Conservation (phyloP, 2,329 filamentous ascomycete species). For the Microsporum audouinii region DNA sequence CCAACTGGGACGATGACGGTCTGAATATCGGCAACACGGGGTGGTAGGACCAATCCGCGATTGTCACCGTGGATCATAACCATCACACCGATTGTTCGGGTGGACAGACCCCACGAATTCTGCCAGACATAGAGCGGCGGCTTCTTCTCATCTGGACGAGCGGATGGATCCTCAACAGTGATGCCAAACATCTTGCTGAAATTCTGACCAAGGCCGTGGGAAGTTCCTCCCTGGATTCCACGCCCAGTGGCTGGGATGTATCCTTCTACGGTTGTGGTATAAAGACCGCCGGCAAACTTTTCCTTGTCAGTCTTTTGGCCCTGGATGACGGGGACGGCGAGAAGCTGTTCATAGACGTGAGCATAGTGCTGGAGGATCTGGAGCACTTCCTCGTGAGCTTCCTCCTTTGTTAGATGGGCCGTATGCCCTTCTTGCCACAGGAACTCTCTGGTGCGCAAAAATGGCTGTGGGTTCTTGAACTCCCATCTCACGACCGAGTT, state of each 20-base stretch:
- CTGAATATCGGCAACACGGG: slow-evolving; percentile 77
- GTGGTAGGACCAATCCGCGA: slow-evolving; percentile 86
- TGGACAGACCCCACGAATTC: slow-evolving; percentile 97
- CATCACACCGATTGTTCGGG: slow-evolving; percentile 96
- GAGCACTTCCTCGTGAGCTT: slow-evolving; percentile 73
- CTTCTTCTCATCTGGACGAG: slow-evolving; percentile 60
- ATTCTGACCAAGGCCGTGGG: slow-evolving; percentile 90
- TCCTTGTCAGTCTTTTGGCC: slow-evolving; percentile 95
- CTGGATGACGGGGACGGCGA: slow-evolving; percentile 89
- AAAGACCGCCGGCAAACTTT: slow-evolving; percentile 93
- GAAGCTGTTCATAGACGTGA: slow-evolving; percentile 79
- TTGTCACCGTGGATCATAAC: slow-evolving; percentile 96
- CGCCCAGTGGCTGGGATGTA: slow-evolving; percentile 93
- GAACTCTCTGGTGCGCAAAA: slow-evolving; percentile 88
- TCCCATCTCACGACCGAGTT: slow-evolving; percentile 94
- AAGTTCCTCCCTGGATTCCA: slow-evolving; percentile 92
- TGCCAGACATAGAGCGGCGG: slow-evolving; percentile 85
- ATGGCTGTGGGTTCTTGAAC: slow-evolving; percentile 79
- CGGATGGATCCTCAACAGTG: slow-evolving; percentile 79
- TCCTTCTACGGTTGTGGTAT: slow-evolving; percentile 92
- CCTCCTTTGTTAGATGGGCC: slow-evolving; percentile 74
- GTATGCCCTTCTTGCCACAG: slow-evolving; percentile 97
- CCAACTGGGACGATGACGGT: slow-evolving; percentile 83
- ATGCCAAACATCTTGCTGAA: slow-evolving; percentile 99
- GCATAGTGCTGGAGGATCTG: slow-evolving; percentile 92